Base-by-base conservation (phyloP, 2,329 filamentous ascomycete genomes). In the Sporothrix euskadiensis region DNA sequence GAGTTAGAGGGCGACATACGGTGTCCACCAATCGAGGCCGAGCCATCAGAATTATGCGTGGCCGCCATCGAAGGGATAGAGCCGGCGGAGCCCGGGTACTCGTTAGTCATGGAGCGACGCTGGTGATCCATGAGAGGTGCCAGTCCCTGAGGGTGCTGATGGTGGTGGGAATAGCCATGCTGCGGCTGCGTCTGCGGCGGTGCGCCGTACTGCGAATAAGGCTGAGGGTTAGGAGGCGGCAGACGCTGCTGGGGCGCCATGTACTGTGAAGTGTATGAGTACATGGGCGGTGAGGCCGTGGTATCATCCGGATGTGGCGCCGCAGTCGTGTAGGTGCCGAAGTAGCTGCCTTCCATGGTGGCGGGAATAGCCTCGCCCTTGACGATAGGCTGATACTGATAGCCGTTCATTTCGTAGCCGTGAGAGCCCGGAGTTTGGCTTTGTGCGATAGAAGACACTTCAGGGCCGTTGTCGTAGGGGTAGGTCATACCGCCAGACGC, bases 271-370 rank as follows among this genome's bases (percentile, higher is more conserved):
- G 12, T 10, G 14, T 22, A 39, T 9, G 47, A 39, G 47, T 69
- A 54, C 47, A 69, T 22, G 4, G 41, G 9, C 9, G 66, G 19
- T 7, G 66, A 54, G 14, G 16, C 47, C 2, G 47, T 52, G 16
- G 47, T 4, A 22, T 49, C 63, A 6, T 68, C 63, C 1, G 41
- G 5, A 7, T 16, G 41, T 12, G 63, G 26, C 35, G 63, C 35
- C 14, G 63, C 41, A 7, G 41, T 49, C 16, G 66, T 52, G 47
- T 69, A 69, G 9, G 66, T 35, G 16, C n/a, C 4, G 30, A 54
- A 54, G 19, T 69, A 69, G 16, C 35, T 35, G 35, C 32, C 32
- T 3, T 69, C 66, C 47, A 69, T 69, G 30, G 66, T 69, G 30
- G 66, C 54, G 47, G 66, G 47, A 22, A 69, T 16, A 2, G 12